phyloP scores from a whole-genome alignment of 768 basidiomycete species.

The Strobilomyces confusus region DNA sequence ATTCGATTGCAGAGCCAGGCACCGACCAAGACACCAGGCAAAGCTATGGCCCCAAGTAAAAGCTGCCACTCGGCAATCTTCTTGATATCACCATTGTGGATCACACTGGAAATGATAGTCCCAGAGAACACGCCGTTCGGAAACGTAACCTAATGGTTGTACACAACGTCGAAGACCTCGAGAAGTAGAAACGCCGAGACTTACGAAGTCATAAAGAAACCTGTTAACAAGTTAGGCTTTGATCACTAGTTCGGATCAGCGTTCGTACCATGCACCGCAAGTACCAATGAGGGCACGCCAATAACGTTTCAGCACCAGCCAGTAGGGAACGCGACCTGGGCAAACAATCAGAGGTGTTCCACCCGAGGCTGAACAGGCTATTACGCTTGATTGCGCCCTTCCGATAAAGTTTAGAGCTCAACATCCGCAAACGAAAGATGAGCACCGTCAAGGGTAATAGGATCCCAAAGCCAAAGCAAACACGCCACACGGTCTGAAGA shows the following conservation, averaged over 20 bases:
- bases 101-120: constrained; percentile 64
- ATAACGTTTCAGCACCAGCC: constrained; percentile 55
- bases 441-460: constrained; percentile 64
- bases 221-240: constrained; percentile 28
- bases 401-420: constrained; percentile 60
- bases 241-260: background rate
- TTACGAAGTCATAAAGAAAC: constrained; percentile 69
- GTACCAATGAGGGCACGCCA: constrained; percentile 71
- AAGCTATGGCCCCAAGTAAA: constrained; percentile 55
- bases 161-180: background rate
- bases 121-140: constrained; percentile 70
- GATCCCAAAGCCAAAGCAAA: constrained; percentile 62
- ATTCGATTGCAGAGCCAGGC: constrained; percentile 48
- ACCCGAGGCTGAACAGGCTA: constrained; percentile 3
- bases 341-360: constrained; percentile 2
- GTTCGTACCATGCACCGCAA: constrained; percentile 59
- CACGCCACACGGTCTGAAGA: constrained; percentile 63
- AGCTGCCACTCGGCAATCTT: constrained; percentile 67
- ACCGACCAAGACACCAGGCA: constrained; percentile 59
- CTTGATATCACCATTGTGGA: constrained; percentile 52
- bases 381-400: constrained; percentile 63
- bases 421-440: constrained; percentile 69
- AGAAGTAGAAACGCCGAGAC: background rate
- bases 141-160: constrained; percentile 50
- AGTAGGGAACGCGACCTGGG: constrained; percentile 56